These are phyloP conservation scores for Rauvolfia tetraphylla DNA, from an alignment of 257 asterid genomes.

Conservation along the genomic window DNA sequence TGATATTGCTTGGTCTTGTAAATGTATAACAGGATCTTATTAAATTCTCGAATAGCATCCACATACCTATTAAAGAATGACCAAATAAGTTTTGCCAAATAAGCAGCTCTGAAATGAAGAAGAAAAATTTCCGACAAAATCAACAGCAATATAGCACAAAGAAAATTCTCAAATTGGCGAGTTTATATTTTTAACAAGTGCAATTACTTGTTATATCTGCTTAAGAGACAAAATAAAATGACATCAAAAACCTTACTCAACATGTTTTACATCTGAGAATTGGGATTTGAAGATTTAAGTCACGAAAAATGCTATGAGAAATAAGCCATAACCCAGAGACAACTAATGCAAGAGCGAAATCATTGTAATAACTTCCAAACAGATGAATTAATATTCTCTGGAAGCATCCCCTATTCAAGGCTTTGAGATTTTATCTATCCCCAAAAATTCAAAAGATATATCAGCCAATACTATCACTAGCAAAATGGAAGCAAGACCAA, in stretches of 20 bases:
- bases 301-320: not conserved
- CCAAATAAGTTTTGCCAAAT: not conserved
- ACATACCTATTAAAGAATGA: slow-evolving; percentile 51
- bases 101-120: not conserved
- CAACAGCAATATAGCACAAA: not conserved
- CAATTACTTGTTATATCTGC: not conserved
- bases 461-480: not conserved
- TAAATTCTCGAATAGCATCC: slow-evolving; percentile 80
- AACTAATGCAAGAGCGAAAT: not conserved
- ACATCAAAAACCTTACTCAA: not conserved
- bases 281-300: not conserved
- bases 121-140: not conserved
- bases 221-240: not conserved
- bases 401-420: not conserved
- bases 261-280: not conserved
- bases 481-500: not conserved
- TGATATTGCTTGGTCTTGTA: slow-evolving; percentile 88
- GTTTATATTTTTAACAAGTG: too few relatives aligned
- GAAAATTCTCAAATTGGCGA: not conserved
- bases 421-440: not conserved
- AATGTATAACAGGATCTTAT: slow-evolving; percentile 79
- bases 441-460: not conserved
- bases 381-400: not conserved
- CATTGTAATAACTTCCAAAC: not conserved
- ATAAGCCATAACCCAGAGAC: not conserved